phyloP scores from a whole-genome alignment of 768 basidiomycete species.

The Sistotremastrum niveocremeum region DNA sequence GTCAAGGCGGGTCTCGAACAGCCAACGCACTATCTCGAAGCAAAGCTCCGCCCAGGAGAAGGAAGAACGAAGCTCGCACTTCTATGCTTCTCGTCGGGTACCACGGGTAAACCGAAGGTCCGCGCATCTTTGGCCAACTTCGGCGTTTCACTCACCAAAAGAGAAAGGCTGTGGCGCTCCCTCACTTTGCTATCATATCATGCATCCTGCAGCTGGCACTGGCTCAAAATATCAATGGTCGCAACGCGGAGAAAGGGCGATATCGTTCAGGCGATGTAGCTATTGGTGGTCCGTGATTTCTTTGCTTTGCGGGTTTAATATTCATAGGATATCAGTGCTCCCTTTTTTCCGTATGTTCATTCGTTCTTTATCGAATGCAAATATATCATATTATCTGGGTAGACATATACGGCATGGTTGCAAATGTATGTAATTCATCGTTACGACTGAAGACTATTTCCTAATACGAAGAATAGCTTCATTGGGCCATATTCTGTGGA shows the following conservation, averaged over 20 bases:
- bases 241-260: constrained; percentile 9
- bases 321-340: background rate
- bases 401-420: constrained; percentile 13
- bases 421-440: constrained; percentile 1
- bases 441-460: background rate
- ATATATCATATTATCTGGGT: background rate
- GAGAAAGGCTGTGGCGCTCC: constrained; percentile 12
- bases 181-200: constrained; percentile 14
- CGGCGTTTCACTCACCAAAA: background rate
- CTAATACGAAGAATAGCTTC: constrained; percentile 5
- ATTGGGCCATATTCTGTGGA: constrained; percentile 11
- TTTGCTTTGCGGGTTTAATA: background rate
- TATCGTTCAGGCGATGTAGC: constrained; percentile 11
- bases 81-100: constrained; percentile 14
- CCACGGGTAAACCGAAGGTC: constrained; percentile 14
- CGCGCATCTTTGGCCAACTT: background rate
- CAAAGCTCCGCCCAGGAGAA: constrained; percentile 8
- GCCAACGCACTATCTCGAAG: constrained; percentile 8
- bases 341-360: constrained; percentile 10
- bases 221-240: constrained; percentile 2
- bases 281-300: constrained; percentile 4
- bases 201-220: constrained; percentile 12
- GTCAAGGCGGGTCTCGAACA: constrained; percentile 7
- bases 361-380: constrained; percentile 1
- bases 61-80: constrained; percentile 15